These are phyloP conservation scores for Elsinoe necatrix DNA, from an alignment of 2,329 filamentous ascomycete genomes.

Conservation along the genomic window DNA sequence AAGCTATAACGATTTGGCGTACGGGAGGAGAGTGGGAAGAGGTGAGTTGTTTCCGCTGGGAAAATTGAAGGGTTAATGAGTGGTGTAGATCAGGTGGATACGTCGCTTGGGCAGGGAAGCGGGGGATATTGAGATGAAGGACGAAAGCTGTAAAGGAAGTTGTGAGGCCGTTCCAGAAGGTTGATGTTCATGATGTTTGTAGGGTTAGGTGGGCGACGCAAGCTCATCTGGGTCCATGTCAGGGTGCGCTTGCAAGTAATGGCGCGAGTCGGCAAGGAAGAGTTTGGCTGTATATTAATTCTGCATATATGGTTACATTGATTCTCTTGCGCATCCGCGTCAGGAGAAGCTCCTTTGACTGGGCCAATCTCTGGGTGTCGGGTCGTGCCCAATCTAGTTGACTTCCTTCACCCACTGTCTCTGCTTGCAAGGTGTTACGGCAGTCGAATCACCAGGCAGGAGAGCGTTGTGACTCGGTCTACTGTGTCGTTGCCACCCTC, in stretches of 20 bases:
- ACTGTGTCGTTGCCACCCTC: too few relatives aligned
- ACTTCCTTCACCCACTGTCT: too few relatives aligned
- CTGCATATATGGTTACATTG: not conserved
- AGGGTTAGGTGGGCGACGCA: too few relatives aligned
- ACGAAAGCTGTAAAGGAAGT: not conserved
- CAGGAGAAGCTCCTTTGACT: too few relatives aligned
- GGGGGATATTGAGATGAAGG: not conserved
- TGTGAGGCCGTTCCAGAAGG: not conserved
- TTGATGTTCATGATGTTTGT: not conserved
- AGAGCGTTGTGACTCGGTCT: too few relatives aligned
- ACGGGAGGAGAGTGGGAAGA: not conserved
- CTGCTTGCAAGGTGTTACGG: too few relatives aligned
- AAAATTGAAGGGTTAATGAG: not conserved
- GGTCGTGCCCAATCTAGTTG: too few relatives aligned
- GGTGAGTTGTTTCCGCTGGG: not conserved
- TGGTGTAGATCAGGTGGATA: not conserved
- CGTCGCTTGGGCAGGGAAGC: not conserved
- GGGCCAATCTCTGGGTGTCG: too few relatives aligned
- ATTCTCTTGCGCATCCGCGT: not conserved
- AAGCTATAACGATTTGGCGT: slow-evolving; percentile 4
- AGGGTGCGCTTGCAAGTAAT: too few relatives aligned
- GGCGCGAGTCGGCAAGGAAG: too few relatives aligned
- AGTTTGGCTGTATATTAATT: not conserved
- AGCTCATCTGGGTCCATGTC: too few relatives aligned
- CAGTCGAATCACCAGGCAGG: too few relatives aligned